Percentiles rank a stretch among this genome's conserved stretches.
Evolutionary conservation across 257 asterid genomes (phyloP).

Genomic region (Solanum pennellii): DNA sequence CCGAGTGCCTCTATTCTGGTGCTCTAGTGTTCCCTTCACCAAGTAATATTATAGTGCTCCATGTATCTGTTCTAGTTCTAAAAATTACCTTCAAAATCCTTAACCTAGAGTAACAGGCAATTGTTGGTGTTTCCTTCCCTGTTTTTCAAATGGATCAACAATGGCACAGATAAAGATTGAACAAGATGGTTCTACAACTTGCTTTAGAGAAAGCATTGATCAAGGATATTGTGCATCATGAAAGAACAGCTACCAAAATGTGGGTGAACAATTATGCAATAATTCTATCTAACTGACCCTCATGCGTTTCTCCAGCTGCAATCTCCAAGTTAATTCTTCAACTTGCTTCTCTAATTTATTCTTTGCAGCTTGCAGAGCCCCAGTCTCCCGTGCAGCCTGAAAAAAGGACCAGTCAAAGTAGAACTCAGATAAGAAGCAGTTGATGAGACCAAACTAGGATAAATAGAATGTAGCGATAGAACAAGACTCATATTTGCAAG

Average conservation of each 20-base stretch:
- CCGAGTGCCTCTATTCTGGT: background rate
- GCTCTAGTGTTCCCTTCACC: background rate
- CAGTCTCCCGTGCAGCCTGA: conserved; percentile 98
- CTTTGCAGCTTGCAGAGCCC: conserved; percentile 99
- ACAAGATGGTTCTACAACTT: background rate
- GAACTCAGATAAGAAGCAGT: background rate
- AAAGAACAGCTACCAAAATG: background rate
- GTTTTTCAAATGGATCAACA: background rate
- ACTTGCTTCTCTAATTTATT: conserved; percentile 98
- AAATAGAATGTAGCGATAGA: background rate
- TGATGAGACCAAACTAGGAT: background rate
- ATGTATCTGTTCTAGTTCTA: background rate
- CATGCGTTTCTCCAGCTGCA: conserved; percentile 97
- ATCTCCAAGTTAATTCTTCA: conserved; percentile 97
- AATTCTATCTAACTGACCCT: conserved; percentile 41
- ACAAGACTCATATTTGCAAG: background rate
- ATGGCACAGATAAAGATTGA: background rate
- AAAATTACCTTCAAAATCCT: background rate
- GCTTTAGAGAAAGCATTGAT: background rate
- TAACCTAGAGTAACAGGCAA: background rate
- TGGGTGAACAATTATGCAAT: background rate
- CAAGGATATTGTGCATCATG: background rate
- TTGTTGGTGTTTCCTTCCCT: background rate
- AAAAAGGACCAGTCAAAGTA: background rate
- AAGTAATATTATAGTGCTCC: background rate